Conservation (phyloP, 2,329 filamentous ascomycete species). For the Talaromyces rugulosus region DNA sequence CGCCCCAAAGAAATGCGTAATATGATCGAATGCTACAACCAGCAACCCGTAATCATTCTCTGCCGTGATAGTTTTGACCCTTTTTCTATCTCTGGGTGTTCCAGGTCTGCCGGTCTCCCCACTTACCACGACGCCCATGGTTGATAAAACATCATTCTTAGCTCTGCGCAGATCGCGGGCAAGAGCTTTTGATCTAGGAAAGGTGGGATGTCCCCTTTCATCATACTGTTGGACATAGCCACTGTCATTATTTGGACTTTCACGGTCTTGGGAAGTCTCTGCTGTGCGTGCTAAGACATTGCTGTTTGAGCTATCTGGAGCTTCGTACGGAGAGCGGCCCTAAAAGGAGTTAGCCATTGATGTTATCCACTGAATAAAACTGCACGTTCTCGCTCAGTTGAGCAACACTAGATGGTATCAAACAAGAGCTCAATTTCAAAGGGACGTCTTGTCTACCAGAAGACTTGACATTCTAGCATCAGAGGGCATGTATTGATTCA, state of each 20-base stretch:
- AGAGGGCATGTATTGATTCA: not conserved
- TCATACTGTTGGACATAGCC: conserved; percentile 46
- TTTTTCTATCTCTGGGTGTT: conserved; percentile 34
- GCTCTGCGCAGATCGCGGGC: conserved; percentile 41
- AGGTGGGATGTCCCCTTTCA: conserved; percentile 44
- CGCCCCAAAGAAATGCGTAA: conserved; percentile 36
- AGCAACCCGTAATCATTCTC: conserved; percentile 43
- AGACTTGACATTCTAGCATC: not conserved
- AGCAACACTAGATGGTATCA: no score
- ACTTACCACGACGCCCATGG: conserved; percentile 46
- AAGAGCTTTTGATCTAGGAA: conserved; percentile 37
- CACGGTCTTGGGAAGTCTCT: conserved; percentile 15
- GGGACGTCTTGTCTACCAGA: not conserved
- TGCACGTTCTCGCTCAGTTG: not conserved
- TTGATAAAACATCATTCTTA: conserved; percentile 48
- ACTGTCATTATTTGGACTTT: conserved; percentile 30
- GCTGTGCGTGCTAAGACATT: conserved; percentile 5
- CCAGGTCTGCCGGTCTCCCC: conserved; percentile 33
- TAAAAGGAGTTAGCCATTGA: conserved; percentile 15
- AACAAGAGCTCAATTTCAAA: not conserved
- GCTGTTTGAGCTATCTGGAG: conserved; percentile 28
- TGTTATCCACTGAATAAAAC: conserved; percentile 17
- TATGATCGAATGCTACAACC: conserved; percentile 38
- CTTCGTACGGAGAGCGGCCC: conserved; percentile 45
- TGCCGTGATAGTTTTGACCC: conserved; percentile 32